Evolutionary conservation across 495 filamentous ascomycete genomes (phyloP).

Genomic region (Aspergillus cavernicola): DNA sequence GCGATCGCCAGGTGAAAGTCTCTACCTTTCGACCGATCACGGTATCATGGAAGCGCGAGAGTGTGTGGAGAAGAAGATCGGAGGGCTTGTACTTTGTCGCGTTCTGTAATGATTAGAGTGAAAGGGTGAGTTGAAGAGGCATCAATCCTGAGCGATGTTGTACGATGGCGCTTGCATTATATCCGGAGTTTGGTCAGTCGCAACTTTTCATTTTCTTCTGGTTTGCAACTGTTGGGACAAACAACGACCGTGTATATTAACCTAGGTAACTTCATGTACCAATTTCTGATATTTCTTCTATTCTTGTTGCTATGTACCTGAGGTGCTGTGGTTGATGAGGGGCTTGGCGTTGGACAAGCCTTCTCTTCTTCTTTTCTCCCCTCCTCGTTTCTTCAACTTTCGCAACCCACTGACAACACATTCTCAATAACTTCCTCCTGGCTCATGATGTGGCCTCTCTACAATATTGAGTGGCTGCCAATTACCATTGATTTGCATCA

Average conservation of each 20-base stretch:
- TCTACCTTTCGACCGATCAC: constrained; percentile 74
- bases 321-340: neutral
- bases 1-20: constrained; percentile 72
- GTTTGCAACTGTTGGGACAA: constrained; percentile 35
- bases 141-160: constrained; percentile 14
- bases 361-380: too few species aligned
- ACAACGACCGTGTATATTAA: constrained; percentile 42
- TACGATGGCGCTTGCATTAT: constrained; percentile 35
- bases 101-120: constrained; percentile 36
- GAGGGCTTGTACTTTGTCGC: constrained; percentile 79
- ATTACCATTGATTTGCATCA: too few species aligned
- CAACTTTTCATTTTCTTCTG: constrained; percentile 29
- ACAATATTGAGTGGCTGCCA: too few species aligned
- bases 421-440: too few species aligned
- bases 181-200: constrained; percentile 44
- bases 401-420: too few species aligned
- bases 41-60: constrained; percentile 85
- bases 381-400: too few species aligned
- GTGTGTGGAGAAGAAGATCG: constrained; percentile 78
- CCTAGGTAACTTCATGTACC: constrained; percentile 21
- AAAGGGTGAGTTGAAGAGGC: neutral
- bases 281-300: constrained; percentile 2
- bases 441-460: too few species aligned
- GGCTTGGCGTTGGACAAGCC: too few species aligned
- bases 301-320: neutral